Conservation (phyloP, 2,329 filamentous ascomycete species). For the Cladophialophora carrionii region DNA sequence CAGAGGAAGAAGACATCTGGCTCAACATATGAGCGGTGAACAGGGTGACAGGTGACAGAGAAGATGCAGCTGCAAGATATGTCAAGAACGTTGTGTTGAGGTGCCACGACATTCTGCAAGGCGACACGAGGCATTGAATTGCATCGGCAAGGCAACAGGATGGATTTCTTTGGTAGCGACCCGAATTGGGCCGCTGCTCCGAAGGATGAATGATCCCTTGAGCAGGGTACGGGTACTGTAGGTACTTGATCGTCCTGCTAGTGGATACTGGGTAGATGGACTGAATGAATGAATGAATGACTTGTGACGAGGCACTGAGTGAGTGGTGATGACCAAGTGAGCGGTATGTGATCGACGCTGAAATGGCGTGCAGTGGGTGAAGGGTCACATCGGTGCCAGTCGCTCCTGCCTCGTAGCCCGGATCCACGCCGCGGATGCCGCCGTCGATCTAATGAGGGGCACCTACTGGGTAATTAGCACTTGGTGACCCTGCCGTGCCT, state of each 20-base stretch:
- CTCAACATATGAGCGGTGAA: slow-evolving; percentile 27
- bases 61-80: not conserved
- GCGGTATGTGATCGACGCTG: not conserved
- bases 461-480: not conserved
- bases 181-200: not conserved
- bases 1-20: slow-evolving; percentile 31
- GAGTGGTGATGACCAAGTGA: not conserved
- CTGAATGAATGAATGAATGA: not conserved
- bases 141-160: not conserved
- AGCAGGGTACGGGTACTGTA: not conserved
- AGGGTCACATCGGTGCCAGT: too few species aligned
- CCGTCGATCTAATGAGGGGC: slow-evolving; percentile 1
- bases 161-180: not conserved
- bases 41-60: not conserved
- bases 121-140: not conserved
- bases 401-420: not conserved
- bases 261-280: not conserved
- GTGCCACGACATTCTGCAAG: slow-evolving; percentile 4
- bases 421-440: not conserved
- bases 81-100: slow-evolving; percentile 1
- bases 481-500: too few species aligned
- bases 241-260: too few species aligned
- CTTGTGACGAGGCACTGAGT: too few species aligned
- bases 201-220: not conserved
- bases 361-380: not conserved